Evolutionary conservation across 2,329 filamentous ascomycete genomes (phyloP).

Genomic region (Drechslerella dactyloides): DNA sequence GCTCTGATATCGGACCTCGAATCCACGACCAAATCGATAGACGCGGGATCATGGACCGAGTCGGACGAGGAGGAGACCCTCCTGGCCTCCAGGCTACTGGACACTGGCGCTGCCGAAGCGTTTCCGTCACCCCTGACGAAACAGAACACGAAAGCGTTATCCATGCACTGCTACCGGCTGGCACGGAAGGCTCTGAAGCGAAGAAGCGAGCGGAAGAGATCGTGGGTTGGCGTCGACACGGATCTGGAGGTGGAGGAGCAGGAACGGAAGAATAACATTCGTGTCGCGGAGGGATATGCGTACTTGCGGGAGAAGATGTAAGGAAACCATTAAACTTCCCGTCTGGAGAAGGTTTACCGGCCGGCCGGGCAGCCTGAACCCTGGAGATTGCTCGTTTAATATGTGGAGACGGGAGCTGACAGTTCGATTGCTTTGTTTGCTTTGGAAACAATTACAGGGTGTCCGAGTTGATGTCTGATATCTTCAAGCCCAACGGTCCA

Average conservation of each 20-base stretch:
- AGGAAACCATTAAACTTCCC: slow-evolving; percentile 52
- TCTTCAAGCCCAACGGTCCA: slow-evolving; percentile 73
- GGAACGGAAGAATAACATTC: slow-evolving; percentile 51
- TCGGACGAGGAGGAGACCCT: slow-evolving; percentile 58
- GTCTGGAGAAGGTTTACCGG: slow-evolving; percentile 32
- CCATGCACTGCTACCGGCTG: slow-evolving; percentile 81
- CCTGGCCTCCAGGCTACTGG: slow-evolving; percentile 74
- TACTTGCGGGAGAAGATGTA: slow-evolving; percentile 88
- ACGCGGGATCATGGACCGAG: slow-evolving; percentile 50
- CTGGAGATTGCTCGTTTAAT: slow-evolving; percentile 27
- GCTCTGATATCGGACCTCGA: slow-evolving; percentile 56
- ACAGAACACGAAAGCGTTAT: slow-evolving; percentile 75
- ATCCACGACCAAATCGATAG: slow-evolving; percentile 56
- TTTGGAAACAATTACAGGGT: slow-evolving; percentile 62
- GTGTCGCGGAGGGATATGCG: slow-evolving; percentile 72
- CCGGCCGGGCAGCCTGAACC: slow-evolving; percentile 32
- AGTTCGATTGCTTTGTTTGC: slow-evolving; percentile 43
- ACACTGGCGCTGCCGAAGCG: slow-evolving; percentile 85
- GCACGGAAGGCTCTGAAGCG: slow-evolving; percentile 71
- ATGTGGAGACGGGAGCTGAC: slow-evolving; percentile 35
- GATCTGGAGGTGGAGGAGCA: slow-evolving; percentile 58
- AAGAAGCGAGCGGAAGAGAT: slow-evolving; percentile 78
- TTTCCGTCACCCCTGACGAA: slow-evolving; percentile 77
- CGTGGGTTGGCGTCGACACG: slow-evolving; percentile 87
- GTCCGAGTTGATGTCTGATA: slow-evolving; percentile 84